Evolutionary conservation across 2,329 filamentous ascomycete species (phyloP).

Genomic region (Scedosporium minutisporum): DNA sequence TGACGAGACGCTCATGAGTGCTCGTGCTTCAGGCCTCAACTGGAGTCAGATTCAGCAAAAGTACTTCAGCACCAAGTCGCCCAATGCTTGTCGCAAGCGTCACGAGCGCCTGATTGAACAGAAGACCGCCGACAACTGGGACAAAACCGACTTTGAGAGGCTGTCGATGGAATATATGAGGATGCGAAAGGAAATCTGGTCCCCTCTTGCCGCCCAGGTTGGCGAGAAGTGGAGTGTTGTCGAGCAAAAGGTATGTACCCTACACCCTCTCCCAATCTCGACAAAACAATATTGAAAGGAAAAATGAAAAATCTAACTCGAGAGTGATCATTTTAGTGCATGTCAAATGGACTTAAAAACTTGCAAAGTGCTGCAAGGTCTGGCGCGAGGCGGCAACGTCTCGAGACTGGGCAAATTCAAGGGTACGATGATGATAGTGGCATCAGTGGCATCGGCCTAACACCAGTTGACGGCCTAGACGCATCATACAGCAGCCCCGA

Average conservation of each 20-base stretch:
- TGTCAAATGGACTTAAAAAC: constrained; percentile 76
- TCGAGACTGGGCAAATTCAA: constrained; percentile 35
- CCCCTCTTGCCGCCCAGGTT: constrained; percentile 56
- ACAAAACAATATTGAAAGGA: background rate
- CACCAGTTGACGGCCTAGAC: constrained; percentile 49
- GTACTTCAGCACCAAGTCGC: constrained; percentile 67
- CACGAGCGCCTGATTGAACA: constrained; percentile 78
- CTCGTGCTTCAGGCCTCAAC: constrained; percentile 66
- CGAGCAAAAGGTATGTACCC: constrained; percentile 45
- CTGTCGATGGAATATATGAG: constrained; percentile 72
- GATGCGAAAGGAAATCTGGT: constrained; percentile 75
- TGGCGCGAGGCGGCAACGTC: constrained; percentile 54
- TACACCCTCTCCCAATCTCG: background rate
- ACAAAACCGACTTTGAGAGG: constrained; percentile 62
- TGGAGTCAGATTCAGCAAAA: constrained; percentile 72
- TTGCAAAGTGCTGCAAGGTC: constrained; percentile 61
- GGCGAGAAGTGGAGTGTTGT: constrained; percentile 77
- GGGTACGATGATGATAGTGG: constrained; percentile 62
- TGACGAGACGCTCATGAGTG: constrained; percentile 62
- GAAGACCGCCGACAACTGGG: constrained; percentile 67
- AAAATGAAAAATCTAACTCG: constrained; percentile 8
- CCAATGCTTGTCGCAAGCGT: constrained; percentile 81
- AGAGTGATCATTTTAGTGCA: constrained; percentile 45
- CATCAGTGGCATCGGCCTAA: constrained; percentile 52
- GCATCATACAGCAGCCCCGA: constrained; percentile 47